Conservation (phyloP, 2,329 filamentous ascomycete genomes). For the Cordyceps farinosa region DNA sequence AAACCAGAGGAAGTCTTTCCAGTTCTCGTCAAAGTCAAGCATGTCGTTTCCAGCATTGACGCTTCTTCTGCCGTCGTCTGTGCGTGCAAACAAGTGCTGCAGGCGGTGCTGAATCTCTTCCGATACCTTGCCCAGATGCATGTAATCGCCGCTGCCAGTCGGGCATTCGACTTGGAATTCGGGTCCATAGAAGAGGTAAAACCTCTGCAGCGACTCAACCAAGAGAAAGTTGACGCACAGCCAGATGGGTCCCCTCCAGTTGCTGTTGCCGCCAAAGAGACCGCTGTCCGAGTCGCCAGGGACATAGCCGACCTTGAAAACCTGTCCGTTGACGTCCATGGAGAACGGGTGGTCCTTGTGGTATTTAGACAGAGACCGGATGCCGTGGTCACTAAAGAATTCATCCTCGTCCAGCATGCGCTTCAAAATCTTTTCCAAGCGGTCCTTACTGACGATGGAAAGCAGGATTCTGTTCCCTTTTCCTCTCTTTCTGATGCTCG, state of each 20-base stretch:
- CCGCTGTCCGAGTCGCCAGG: slow-evolving; percentile 95
- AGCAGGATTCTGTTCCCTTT: slow-evolving; percentile 86
- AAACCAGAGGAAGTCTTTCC: slow-evolving; percentile 85
- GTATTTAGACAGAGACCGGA: slow-evolving; percentile 86
- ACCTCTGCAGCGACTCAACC: slow-evolving; percentile 89
- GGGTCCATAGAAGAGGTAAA: slow-evolving; percentile 93
- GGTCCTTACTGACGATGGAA: slow-evolving; percentile 87
- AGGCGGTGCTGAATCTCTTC: slow-evolving; percentile 93
- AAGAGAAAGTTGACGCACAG: slow-evolving; percentile 93
- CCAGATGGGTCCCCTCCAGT: slow-evolving; percentile 96
- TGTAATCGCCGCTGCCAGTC: slow-evolving; percentile 86
- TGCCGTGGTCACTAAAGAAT: slow-evolving; percentile 85
- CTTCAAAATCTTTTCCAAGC: slow-evolving; percentile 82
- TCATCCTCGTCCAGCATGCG: slow-evolving; percentile 94
- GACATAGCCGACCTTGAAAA: slow-evolving; percentile 83
- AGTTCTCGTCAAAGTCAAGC: slow-evolving; percentile 87
- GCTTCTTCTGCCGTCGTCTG: slow-evolving; percentile 80
- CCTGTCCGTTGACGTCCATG: slow-evolving; percentile 93
- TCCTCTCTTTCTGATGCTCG: slow-evolving; percentile 84
- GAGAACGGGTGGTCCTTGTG: slow-evolving; percentile 87
- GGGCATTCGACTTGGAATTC: slow-evolving; percentile 89
- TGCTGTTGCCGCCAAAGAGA: slow-evolving; percentile 94
- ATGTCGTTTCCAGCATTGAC: slow-evolving; percentile 82
- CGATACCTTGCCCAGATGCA: slow-evolving; percentile 92
- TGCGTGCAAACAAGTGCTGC: slow-evolving; percentile 83